Evolutionary conservation across 1,139 yeast species (phyloP), one percentile per base, ranked within the genome.

Genomic region (Blastobotrys petasosporus): DNA sequence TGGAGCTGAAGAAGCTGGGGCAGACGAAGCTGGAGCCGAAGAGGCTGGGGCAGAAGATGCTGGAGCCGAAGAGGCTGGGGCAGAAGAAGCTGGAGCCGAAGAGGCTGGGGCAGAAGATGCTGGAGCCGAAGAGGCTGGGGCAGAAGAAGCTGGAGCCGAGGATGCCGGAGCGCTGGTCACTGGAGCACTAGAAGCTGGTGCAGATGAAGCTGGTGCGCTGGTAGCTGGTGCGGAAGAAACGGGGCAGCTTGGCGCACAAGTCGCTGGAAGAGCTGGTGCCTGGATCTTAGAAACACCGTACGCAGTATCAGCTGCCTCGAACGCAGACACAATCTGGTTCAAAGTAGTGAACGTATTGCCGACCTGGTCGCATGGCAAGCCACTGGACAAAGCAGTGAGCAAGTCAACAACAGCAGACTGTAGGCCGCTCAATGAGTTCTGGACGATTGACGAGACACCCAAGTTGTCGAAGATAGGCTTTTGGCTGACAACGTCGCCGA

Each of bases 111-210:
- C n/a, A 32, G 51, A 11, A 23, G 42, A 25, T 12, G 28, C 42
- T 41, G 42, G 40, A 28, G 41, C 32, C 11, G 48, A 16, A n/a
- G 39, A 25, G 15, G 42, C 40, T 38, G 48, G 47, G 12, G 42
- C 38, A 29, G 36, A 4, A 12, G 47, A 39, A 16, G 36, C 45
- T 29, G 46, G 46, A 20, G 39, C 39, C 29, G 42, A 35, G 10
- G 38, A 11, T 13, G 16, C 33, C 34, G 44, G 44, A n/a, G n/a
- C n/a, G n/a, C 38, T 23, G 8, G 28, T 36, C 29, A 23, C 32
- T 15, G 32, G 28, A 16, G 32, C 12, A 25, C 16, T 29, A 11
- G 40, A n/a, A 32, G 45, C 30, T 39, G 41, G 41, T 4, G 37
- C 32, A 11, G 40, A 32, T 16, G 45, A 25, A 31, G 25, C 35